Evolutionary conservation across 2,329 filamentous ascomycete species (phyloP), one percentile per base, ranked within the genome.

Genomic region (Dactylellina haptotyla): DNA sequence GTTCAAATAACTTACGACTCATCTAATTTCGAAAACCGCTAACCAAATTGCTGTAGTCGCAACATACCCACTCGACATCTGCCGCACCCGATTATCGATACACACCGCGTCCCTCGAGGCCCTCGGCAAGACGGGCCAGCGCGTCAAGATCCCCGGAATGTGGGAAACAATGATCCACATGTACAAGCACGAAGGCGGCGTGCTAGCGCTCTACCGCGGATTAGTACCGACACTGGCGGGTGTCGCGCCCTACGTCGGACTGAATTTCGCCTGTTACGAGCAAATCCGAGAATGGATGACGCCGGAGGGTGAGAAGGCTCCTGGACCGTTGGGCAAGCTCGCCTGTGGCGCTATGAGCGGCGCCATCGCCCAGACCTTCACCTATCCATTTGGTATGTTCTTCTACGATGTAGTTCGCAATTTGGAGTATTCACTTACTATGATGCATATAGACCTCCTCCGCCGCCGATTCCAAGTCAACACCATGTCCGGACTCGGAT

Each of bases 221-320:
- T 96, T 99, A 75, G 81, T 97, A 57, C 95, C 95, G 1, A 99
- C 95, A 0, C 89, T 99, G 34, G 92, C 94, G 41, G 95, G 95
- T 54, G 95, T 99, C 32, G 95, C 95, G 41, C 95, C 95, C 77
- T 77, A 93, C 89, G 90, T 99, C 75, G 95, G 95, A 39, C 84
- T 99, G 62, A 99, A 99, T 81, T 99, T 99, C 81, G 98, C 98
- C 93, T 92, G 92, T 4, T 99, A 99, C 82, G 95, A 99, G 81
- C 90, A 90, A 53, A 89, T 93, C 69, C 89, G 95, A 73, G 88
- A 89, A 78, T 89, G 90, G 77, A 85, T 99, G 77, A 99, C 95
- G 0, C 90, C 89, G 0, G 92, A 96, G 57, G 95, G 95, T 46
- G 89, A 97, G 75, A 87, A 90, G 79, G 92, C 96, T 76, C 95